Evolutionary conservation across 345 rosid genomes (phyloP).

Genomic region (Leavenworthia alabamica): DNA sequence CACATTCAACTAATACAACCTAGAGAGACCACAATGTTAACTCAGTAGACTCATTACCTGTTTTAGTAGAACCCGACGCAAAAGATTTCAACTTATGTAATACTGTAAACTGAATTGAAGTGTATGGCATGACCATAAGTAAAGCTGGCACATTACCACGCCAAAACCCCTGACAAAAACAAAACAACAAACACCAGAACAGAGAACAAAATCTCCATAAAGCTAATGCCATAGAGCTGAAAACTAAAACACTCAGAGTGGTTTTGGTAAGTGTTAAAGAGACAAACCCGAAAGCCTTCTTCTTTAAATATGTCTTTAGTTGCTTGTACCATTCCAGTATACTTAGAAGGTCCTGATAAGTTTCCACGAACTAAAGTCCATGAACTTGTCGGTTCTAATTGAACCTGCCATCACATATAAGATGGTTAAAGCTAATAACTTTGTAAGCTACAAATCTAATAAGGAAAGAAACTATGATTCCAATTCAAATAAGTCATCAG

Average conservation of each 20-base stretch:
- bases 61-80: conserved; percentile 77
- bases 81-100: conserved; percentile 70
- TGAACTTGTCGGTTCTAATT: conserved; percentile 79
- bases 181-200: conserved; percentile 16
- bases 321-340: conserved; percentile 89
- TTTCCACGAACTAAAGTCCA: conserved; percentile 57
- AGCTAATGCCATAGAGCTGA: background rate
- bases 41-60: conserved; percentile 44
- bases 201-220: background rate
- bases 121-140: conserved; percentile 96
- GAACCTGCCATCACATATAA: conserved; percentile 53
- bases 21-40: background rate
- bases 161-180: conserved; percentile 85
- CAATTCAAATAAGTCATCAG: background rate
- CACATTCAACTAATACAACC: background rate
- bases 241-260: background rate
- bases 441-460: conserved; percentile 9
- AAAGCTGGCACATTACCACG: conserved; percentile 98
- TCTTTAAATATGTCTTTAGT: conserved; percentile 82
- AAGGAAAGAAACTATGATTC: background rate
- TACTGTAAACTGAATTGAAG: conserved; percentile 87
- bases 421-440: background rate
- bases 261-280: background rate
- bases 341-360: conserved; percentile 54
- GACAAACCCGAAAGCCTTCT: conserved; percentile 78